Evolutionary conservation across 2,329 filamentous ascomycete species (phyloP), one percentile per base, ranked within the genome.

Genomic region (Sclerotinia subarctica): DNA sequence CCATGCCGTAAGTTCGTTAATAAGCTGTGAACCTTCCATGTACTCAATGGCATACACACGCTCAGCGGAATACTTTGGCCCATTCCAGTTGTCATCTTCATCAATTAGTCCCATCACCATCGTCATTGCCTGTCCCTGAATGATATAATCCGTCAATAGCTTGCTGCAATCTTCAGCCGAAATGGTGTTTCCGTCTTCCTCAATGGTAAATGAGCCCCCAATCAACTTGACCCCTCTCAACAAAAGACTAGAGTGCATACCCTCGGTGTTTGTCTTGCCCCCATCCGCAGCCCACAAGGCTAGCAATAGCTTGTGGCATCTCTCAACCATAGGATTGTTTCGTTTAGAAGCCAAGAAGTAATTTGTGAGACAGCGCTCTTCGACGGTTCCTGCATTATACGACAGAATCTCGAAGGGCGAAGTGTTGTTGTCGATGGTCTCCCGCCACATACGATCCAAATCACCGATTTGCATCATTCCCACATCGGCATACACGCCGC

Each of bases 401-500:
- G 81, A 80, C 10, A 85, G 71, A 6, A 86, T 75, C 60, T 85
- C 81, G 70, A 77, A 85, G 0, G 74, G 80, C 3, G 82, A 84
- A 3, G 71, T 70, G 0, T 81, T 77, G 68, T 85, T 78, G 5
- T 76, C 81, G 10, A 88, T 75, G 0, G 82, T 85, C 62, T 79
- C 71, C 59, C 78, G 78, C 85, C 85, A 88, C 13, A 87, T 74
- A 5, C 78, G 73, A 72, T 88, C 81, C 2, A 88, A 71, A 75
- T 87, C 84, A 8, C 85, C 85, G 69, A 88, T 86, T 68, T 84
- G 82, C 69, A 87, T 79, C 70, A 86, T 74, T 0, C 85, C 85
- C 0, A 85, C 85, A 71, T 88, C 85, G 0, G 84, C 81, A 72
- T 87, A 88, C 0, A 87, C 80, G 38, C 85, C 86, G 58, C 86